Evolutionary conservation across 208 protist species (phyloP), one percentile per base, ranked within the genome.

Genomic region (Acanthamoeba culbertsoni): DNA sequence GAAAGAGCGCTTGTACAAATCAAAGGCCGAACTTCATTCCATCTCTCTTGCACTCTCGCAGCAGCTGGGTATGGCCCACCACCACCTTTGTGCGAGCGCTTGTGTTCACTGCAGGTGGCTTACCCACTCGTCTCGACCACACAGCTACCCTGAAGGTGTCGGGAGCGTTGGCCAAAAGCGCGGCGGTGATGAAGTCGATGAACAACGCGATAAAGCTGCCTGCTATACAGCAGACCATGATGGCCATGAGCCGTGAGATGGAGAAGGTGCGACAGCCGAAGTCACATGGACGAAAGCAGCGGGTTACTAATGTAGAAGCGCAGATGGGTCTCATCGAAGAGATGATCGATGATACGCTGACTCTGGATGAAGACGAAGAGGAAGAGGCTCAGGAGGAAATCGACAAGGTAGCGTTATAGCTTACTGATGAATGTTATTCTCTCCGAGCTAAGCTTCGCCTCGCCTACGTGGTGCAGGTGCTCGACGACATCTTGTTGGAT

Each of bases 101-200:
- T 23, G 2, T 33, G 10, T n/a, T 45, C 40, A 77, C 65, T n/a
- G n/a, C n/a, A n/a, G n/a, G n/a, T n/a, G n/a, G n/a, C n/a, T 40
- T 77, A 23, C 65, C 6, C 63, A 10, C 55, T 33, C 23, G 46
- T 23, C 14, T n/a, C 20, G 14, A n/a, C 10, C 20, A 37, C 12
- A 59, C 77, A 89, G 79, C 79, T n/a, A 89, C 79, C 14, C 18
- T 89, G 48, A 89, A 89, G 79, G 79, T 89, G 33, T 89, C 79
- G 79, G 79, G 79, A 43, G 28, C 6, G 2, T 43, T 89, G 79
- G 79, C 79, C 51, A 89, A 89, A 51, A 89, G 79, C 33, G 79
- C 79, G 1, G 8, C 45, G 51, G 79, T 89, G 48, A 89, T 89
- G 79, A 1, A 42, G 45, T 89, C 79, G 23, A 89, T 89, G 79